phyloP scores from a whole-genome alignment of 2,329 filamentous ascomycete genomes.

The Bisporella sp. region DNA sequence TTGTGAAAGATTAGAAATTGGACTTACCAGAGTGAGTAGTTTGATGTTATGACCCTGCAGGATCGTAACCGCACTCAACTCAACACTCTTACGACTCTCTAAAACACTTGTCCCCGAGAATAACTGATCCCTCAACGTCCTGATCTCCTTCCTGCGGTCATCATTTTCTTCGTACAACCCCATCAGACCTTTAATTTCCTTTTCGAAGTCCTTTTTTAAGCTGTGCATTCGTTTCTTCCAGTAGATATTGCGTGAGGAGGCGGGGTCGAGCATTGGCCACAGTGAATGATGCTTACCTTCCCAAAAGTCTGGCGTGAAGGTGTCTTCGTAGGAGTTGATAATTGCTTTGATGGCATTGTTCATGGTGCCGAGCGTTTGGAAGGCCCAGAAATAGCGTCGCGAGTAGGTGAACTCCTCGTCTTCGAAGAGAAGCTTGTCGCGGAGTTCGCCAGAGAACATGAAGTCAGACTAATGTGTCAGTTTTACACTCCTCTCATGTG shows the following conservation, averaged over 20 bases:
- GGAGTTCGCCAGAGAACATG: slow-evolving; percentile 48
- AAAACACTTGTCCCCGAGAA: slow-evolving; percentile 58
- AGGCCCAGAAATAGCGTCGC: slow-evolving; percentile 55
- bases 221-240: slow-evolving; percentile 37
- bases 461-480: slow-evolving; percentile 36
- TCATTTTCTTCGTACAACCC: slow-evolving; percentile 35
- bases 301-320: slow-evolving; percentile 53
- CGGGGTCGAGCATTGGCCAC: slow-evolving; percentile 45
- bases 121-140: slow-evolving; percentile 51
- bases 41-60: slow-evolving; percentile 57
- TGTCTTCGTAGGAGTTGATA: slow-evolving; percentile 46
- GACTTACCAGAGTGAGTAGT: slow-evolving; percentile 48
- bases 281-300: slow-evolving; percentile 45
- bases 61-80: slow-evolving; percentile 42
- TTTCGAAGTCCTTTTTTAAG: slow-evolving; percentile 37
- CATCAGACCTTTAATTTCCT: slow-evolving; percentile 36
- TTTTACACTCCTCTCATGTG: too few species aligned
- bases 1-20: background rate
- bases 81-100: slow-evolving; percentile 52
- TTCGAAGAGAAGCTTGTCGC: slow-evolving; percentile 54
- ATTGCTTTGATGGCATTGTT: slow-evolving; percentile 48
- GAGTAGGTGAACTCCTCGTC: slow-evolving; percentile 58
- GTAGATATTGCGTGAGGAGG: slow-evolving; percentile 39
- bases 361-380: slow-evolving; percentile 52
- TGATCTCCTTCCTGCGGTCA: slow-evolving; percentile 46